Conservation (phyloP, 2,329 filamentous ascomycete genomes). For the Tolypocladium cylindrosporum region DNA sequence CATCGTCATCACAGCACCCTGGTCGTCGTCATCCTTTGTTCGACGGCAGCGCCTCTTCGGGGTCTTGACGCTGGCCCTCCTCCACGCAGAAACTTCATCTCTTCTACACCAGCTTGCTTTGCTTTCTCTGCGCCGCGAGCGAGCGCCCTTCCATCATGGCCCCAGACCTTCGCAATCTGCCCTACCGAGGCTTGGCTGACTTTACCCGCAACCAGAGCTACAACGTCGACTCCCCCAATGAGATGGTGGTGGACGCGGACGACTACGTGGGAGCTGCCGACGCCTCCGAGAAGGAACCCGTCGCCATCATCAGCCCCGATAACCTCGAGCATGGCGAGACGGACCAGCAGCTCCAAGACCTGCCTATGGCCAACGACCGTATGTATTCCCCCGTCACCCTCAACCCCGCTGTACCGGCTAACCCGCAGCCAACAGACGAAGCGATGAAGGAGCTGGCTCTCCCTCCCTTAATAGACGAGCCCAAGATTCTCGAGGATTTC, state of each 20-base stretch:
- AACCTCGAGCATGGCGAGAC: slow-evolving; percentile 33
- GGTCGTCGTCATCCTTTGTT: not conserved
- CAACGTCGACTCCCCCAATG: slow-evolving; percentile 45
- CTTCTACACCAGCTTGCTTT: not conserved
- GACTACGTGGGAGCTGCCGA: slow-evolving; percentile 42
- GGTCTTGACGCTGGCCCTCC: not conserved
- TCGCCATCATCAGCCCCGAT: slow-evolving; percentile 46
- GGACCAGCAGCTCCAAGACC: slow-evolving; percentile 34
- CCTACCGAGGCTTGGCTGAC: slow-evolving; percentile 16
- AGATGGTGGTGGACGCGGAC: slow-evolving; percentile 46
- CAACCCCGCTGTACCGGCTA: not conserved
- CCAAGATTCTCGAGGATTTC: slow-evolving; percentile 67
- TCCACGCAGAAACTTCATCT: not conserved
- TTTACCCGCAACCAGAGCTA: slow-evolving; percentile 29
- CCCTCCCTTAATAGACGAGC: slow-evolving; percentile 61
- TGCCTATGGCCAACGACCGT: slow-evolving; percentile 44
- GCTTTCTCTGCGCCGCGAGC: not conserved
- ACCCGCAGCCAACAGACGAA: slow-evolving; percentile 44
- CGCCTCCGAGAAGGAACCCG: slow-evolving; percentile 38
- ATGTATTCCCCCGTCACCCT: slow-evolving; percentile 17
- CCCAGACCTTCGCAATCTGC: slow-evolving; percentile 10
- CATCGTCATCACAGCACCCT: not conserved
- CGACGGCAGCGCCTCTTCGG: not conserved
- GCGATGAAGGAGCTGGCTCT: slow-evolving; percentile 78
- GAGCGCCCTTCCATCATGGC: slow-evolving; percentile 7